Base-by-base conservation (phyloP, 2,329 filamentous ascomycete genomes). In the Calonectria hongkongensis region DNA sequence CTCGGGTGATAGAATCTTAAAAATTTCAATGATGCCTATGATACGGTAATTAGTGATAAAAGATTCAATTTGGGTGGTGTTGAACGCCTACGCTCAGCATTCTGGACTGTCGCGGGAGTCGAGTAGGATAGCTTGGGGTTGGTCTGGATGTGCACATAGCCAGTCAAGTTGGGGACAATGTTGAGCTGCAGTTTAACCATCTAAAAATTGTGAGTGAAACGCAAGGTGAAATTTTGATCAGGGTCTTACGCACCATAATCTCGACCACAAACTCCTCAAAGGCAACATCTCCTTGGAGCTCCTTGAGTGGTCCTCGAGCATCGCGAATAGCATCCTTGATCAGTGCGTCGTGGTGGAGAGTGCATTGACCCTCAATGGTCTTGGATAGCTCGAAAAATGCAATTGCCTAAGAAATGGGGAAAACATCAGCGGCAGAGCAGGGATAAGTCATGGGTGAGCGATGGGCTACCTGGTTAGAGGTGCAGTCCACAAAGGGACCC, bases 131-230 rank as follows among this genome's bases (percentile, higher is more conserved):
- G 85, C 66, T 87, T 87, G 0, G 91, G 89, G 70, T 92, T 92
- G 5, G 88, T 90, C 79, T 92, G 90, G n/a, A 92, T 83, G 76
- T 91, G 91, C 0, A 91, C 84, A 63, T 84, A 87, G 5, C 89
- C 89, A 1, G 82, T 87, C 58, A 92, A 81, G 60, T 89, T 81
- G 0, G 86, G 85, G 0, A 86, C 83, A 45, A 92, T 88, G n/a
- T 79, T 82, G 2, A 91, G 80, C 28, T 89, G 87, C 25, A 92
- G 81, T 75, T 86, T 88, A 15, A 91, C 85, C 86, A 90, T 91
- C 89, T 90, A 33, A 15, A 28, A 15, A 21, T 0, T 41, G 72
- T 74, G 12, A 75, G 68, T 36, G 5, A 30, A 18, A 5, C 7
- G 2, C 18, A 33, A 15, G 10, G 0, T 12, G 5, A 18, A 12